These are phyloP conservation scores for Polytrichum commune DNA, from an alignment of 225 moss, liverwort and hornwort genomes.

Conservation along the genomic window DNA sequence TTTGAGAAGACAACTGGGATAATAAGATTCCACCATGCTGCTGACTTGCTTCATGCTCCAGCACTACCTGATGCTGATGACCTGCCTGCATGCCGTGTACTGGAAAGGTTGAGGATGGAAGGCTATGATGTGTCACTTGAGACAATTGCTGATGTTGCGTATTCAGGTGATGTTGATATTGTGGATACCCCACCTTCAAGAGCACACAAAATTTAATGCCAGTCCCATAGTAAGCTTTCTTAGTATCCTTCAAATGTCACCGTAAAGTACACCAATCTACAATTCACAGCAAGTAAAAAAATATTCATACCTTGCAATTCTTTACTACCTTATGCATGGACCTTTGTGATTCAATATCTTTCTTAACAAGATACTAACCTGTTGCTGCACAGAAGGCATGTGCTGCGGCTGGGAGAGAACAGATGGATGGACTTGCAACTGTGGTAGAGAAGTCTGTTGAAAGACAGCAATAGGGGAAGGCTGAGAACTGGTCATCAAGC, in stretches of 20 bases:
- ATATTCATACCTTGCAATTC: too few species aligned
- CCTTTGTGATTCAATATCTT: background rate
- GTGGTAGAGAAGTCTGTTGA: slow-evolving; percentile 46
- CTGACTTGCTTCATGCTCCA: slow-evolving; percentile 50
- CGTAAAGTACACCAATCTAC: too few species aligned
- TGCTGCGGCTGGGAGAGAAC: slow-evolving; percentile 62
- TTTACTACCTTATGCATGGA: too few species aligned
- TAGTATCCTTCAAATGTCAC: too few species aligned
- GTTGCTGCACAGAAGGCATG: slow-evolving; percentile 55
- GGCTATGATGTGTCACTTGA: slow-evolving; percentile 38
- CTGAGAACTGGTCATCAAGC: slow-evolving; percentile 52
- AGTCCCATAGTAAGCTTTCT: too few species aligned
- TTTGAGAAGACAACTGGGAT: slow-evolving; percentile 38
- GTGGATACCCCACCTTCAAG: slow-evolving; percentile 41
- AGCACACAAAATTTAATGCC: background rate
- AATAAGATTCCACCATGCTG: slow-evolving; percentile 47
- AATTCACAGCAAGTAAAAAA: too few species aligned
- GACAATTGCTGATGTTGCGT: slow-evolving; percentile 56
- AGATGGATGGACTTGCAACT: slow-evolving; percentile 65
- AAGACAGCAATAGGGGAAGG: slow-evolving; percentile 45
- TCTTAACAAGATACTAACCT: slow-evolving; percentile 37
- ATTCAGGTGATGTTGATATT: slow-evolving; percentile 34
- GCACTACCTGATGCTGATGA: slow-evolving; percentile 43
- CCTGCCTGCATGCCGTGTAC: slow-evolving; percentile 30
- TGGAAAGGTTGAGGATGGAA: slow-evolving; percentile 48